Percentiles rank a stretch among this genome's conserved stretches.
Conservation (phyloP, 2,329 filamentous ascomycete species). For the Neonectria punicea region DNA sequence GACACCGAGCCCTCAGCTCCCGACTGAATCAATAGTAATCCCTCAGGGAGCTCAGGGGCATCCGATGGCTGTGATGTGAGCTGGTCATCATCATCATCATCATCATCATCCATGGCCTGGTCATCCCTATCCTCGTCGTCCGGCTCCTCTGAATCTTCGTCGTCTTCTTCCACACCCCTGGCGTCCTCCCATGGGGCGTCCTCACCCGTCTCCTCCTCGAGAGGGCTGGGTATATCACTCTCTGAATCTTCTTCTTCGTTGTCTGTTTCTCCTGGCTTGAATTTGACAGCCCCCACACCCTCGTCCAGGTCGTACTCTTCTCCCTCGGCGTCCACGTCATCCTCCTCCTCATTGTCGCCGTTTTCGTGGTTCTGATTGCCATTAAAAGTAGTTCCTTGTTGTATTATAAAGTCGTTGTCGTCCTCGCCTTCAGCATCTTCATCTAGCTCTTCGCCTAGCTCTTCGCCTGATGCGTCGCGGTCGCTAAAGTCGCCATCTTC, state of each 20-base stretch:
- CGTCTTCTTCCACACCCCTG: constrained; percentile 67
- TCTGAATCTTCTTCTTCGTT: constrained; percentile 63
- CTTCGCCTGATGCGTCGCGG: constrained; percentile 54
- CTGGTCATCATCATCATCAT: constrained; percentile 38
- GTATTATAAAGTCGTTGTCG: constrained; percentile 48
- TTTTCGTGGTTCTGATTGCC: constrained; percentile 42
- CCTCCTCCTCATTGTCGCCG: constrained; percentile 49
- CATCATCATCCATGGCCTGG: constrained; percentile 37
- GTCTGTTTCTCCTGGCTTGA: constrained; percentile 60
- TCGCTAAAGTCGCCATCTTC: constrained; percentile 52
- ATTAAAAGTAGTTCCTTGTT: constrained; percentile 38
- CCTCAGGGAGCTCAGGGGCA: constrained; percentile 27
- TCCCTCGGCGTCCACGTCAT: constrained; percentile 43
- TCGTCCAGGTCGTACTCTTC: constrained; percentile 59
- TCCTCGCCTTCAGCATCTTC: constrained; percentile 57
- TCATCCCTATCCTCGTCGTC: constrained; percentile 32
- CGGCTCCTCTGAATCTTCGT: constrained; percentile 61
- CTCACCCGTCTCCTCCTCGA: constrained; percentile 63
- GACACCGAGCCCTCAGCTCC: constrained; percentile 25
- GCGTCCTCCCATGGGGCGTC: constrained; percentile 63
- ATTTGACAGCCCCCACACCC: constrained; percentile 67
- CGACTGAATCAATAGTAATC: constrained; percentile 14
- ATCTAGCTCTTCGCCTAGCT: constrained; percentile 55
- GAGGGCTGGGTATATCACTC: constrained; percentile 56
- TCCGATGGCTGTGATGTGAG: constrained; percentile 44